phyloP scores from a whole-genome alignment of 169 alveolate species.

The Cryptosporidium meleagridis region DNA sequence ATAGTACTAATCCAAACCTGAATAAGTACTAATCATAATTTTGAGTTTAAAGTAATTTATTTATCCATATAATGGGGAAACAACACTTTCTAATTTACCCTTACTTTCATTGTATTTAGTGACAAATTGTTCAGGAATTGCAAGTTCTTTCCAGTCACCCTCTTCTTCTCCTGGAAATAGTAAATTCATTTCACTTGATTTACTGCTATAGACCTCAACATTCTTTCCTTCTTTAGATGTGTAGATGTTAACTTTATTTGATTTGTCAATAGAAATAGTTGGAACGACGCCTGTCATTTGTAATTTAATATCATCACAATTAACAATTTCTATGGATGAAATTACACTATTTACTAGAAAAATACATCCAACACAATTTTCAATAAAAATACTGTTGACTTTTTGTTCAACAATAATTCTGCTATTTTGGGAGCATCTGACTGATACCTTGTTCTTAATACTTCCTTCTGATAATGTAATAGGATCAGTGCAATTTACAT shows the following conservation, averaged over 20 bases:
- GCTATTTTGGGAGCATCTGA: constrained; percentile 64
- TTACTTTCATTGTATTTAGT: constrained; percentile 42
- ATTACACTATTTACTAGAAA: constrained; percentile 76
- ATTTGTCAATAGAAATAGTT: constrained; percentile 72
- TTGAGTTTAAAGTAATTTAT: background rate
- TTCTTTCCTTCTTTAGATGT: constrained; percentile 39
- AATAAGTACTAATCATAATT: background rate
- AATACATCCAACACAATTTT: constrained; percentile 72
- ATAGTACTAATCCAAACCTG: background rate
- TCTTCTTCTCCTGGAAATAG: constrained; percentile 75
- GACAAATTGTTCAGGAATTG: constrained; percentile 78
- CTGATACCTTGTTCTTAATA: constrained; percentile 48
- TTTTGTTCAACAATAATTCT: constrained; percentile 71
- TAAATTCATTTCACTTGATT: constrained; percentile 77
- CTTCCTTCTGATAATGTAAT: constrained; percentile 44
- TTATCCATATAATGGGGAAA: constrained; percentile 63
- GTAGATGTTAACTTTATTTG: constrained; percentile 68
- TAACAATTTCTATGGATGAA: constrained; percentile 71
- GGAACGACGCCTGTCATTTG: constrained; percentile 77
- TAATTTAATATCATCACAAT: constrained; percentile 64
- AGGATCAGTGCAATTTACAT: constrained; percentile 34
- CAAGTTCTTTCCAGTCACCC: constrained; percentile 77
- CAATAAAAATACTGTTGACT: constrained; percentile 70
- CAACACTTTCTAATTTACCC: constrained; percentile 53
- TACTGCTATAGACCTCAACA: constrained; percentile 72